Evolutionary conservation across 225 moss, liverwort and hornwort species (phyloP).

Genomic region (Sphagnum tenellum): DNA sequence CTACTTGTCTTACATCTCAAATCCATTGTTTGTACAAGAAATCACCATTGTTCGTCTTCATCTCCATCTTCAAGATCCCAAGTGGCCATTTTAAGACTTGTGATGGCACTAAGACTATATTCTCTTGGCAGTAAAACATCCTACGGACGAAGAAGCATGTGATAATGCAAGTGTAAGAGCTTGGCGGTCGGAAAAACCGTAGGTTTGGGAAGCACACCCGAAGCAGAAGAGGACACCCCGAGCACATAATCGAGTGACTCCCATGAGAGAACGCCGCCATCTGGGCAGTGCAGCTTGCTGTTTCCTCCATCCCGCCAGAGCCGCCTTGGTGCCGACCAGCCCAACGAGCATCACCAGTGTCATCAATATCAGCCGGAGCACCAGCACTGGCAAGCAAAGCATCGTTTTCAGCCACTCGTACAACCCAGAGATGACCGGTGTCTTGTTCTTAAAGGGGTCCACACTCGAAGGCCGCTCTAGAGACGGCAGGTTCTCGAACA

Average conservation of each 20-base stretch:
- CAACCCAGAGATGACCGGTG: slow-evolving; percentile 42
- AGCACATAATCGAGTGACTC: slow-evolving; percentile 58
- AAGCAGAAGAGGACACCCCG: slow-evolving; percentile 72
- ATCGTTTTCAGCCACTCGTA: slow-evolving; percentile 58
- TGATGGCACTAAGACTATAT: too few species aligned
- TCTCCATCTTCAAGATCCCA: not conserved
- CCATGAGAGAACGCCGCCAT: slow-evolving; percentile 70
- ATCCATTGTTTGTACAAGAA: not conserved
- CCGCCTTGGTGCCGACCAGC: slow-evolving; percentile 37
- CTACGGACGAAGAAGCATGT: too few species aligned
- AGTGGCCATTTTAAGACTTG: not conserved
- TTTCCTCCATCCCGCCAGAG: slow-evolving; percentile 49
- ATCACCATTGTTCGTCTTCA: not conserved
- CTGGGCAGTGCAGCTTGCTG: slow-evolving; percentile 35
- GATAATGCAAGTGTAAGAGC: not conserved
- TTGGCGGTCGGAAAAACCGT: not conserved
- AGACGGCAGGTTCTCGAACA: slow-evolving; percentile 33
- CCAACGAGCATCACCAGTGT: slow-evolving; percentile 54
- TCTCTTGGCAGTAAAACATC: too few species aligned
- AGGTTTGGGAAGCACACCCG: slow-evolving; percentile 33
- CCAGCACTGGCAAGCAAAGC: slow-evolving; percentile 50
- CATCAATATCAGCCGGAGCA: slow-evolving; percentile 44
- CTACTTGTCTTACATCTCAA: not conserved
- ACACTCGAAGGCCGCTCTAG: slow-evolving; percentile 42
- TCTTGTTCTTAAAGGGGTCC: slow-evolving; percentile 71